Conservation (phyloP, 108 stramenopile genomes). For the Discostella stelligeroides region DNA sequence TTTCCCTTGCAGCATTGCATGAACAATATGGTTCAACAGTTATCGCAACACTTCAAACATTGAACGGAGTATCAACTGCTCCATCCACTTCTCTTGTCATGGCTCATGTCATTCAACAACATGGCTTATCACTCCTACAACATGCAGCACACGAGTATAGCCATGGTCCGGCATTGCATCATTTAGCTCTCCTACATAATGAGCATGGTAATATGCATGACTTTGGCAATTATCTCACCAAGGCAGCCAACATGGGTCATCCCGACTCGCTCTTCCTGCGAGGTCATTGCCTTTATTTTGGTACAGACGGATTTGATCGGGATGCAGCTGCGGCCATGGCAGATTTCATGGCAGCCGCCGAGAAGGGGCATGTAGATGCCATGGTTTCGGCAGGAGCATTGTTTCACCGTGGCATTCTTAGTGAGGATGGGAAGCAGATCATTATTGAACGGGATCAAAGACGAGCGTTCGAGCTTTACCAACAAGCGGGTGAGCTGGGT, state of each 20-base stretch:
- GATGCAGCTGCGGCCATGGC: constrained; percentile 53
- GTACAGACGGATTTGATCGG: constrained; percentile 65
- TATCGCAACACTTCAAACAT: neutral
- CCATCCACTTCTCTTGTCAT: neutral
- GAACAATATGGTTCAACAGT: neutral
- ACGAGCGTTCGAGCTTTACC: constrained; percentile 81
- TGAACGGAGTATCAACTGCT: neutral
- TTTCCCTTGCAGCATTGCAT: constrained; percentile 18
- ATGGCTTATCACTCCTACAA: constrained; percentile 47
- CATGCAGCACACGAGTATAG: constrained; percentile 53
- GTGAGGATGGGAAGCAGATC: constrained; percentile 26
- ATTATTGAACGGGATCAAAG: constrained; percentile 57
- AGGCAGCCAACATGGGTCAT: constrained; percentile 59
- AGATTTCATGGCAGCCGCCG: constrained; percentile 69
- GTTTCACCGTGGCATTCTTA: constrained; percentile 51
- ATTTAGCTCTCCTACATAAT: constrained; percentile 67
- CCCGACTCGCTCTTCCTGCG: constrained; percentile 73
- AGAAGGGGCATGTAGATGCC: constrained; percentile 72
- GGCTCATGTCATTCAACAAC: constrained; percentile 10
- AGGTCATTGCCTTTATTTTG: constrained; percentile 67
- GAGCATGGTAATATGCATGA: constrained; percentile 54
- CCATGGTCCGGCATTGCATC: constrained; percentile 78
- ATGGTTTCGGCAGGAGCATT: constrained; percentile 85
- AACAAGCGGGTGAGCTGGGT: constrained; percentile 80
- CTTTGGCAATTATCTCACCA: constrained; percentile 44